Conservation (phyloP, 345 rosid genomes). For the Citrus cavaleriei region DNA sequence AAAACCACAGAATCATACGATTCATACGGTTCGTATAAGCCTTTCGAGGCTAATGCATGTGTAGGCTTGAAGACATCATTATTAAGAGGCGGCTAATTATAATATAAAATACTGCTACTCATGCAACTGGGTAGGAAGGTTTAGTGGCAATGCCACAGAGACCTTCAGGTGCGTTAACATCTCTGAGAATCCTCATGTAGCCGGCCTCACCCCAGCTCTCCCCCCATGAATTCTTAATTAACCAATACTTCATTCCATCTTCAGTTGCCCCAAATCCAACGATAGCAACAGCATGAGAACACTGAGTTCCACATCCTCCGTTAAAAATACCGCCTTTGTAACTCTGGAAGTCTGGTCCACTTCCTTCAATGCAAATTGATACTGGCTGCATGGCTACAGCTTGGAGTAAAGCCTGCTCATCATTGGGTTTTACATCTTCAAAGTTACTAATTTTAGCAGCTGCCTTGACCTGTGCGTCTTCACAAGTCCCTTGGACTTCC, state of each 20-base stretch:
- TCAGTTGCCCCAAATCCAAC: constrained; percentile 38
- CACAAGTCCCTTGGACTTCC: neutral
- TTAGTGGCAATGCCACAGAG: neutral
- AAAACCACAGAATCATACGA: too few species aligned
- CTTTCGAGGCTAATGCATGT: neutral
- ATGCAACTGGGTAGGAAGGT: neutral
- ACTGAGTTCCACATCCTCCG: constrained; percentile 24
- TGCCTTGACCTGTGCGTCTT: neutral
- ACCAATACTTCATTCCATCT: constrained; percentile 41
- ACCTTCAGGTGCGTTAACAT: neutral
- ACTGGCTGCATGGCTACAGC: constrained; percentile 46
- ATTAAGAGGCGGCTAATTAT: neutral
- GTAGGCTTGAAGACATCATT: too few species aligned
- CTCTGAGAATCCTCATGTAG: constrained; percentile 45
- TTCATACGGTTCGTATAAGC: neutral
- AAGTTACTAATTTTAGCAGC: neutral
- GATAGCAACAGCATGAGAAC: constrained; percentile 42
- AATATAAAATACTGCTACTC: neutral
- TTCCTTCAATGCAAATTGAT: constrained; percentile 26
- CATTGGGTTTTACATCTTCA: constrained; percentile 40
- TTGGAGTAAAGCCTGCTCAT: constrained; percentile 27
- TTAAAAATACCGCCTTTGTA: constrained; percentile 36
- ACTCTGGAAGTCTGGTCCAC: neutral
- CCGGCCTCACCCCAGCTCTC: constrained; percentile 50
- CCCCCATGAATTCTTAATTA: constrained; percentile 58